Evolutionary conservation across 306 rosid genomes (phyloP), one percentile per base, ranked within the genome.

Genomic region (Macrotyloma uniflorum): DNA sequence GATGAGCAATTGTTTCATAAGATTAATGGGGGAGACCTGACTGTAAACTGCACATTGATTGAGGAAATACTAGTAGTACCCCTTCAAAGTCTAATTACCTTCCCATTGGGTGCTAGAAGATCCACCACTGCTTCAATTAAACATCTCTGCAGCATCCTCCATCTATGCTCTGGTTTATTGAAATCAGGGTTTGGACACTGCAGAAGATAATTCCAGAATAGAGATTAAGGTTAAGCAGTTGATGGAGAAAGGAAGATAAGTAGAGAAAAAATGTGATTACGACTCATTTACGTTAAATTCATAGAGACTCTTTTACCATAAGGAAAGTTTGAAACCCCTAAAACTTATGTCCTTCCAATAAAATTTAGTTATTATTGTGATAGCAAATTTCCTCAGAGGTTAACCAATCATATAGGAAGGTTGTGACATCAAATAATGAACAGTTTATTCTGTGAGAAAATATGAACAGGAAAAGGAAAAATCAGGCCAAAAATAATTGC

Each of bases 151-250:
- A 95, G 79, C 96, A 95, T 91, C 63, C 98, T 89, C 98, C 98
- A 95, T 87, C 98, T 88, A 81, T 90, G 81, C 70, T 87, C 91
- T 49, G 96, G 97, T 74, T 92, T 87, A 73, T 85, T 92, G 86
- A 95, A 95, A 80, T 92, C 96, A 4, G 98, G 98, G 70, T 95
- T 91, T 18, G 98, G 98, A 83, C 98, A 92, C 98, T 95, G 14
- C 32, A 55, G 46, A 50, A 54, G 55, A 49, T 6, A 24, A 43
- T 65, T 50, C 22, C 38, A 59, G 63, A 76, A 70, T 12, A 49
- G 33, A 76, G 20, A 77, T 67, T 16, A 65, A 57, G 75, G 67
- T 5, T 62, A 32, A 15, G 72, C 23, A 38, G 38, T 46, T 46
- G 67, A 36, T 18, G 45, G 32, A 42, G 23, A 70, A 76, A 14